Base-by-base conservation (phyloP, 192 early-diverging fungal genomes). In the Mortierella alpina region DNA sequence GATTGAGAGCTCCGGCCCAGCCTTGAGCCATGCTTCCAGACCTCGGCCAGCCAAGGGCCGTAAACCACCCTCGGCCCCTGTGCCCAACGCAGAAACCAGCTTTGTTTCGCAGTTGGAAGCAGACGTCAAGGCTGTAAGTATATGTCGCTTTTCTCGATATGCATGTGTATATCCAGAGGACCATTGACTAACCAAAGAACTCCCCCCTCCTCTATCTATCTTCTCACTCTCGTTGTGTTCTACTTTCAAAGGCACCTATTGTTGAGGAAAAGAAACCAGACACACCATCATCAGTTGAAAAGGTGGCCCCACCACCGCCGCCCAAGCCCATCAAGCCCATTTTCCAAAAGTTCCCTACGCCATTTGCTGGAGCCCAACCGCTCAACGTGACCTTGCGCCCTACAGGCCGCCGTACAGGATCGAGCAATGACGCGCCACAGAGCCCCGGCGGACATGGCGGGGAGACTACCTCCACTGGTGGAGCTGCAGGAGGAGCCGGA, bases 311-410 rank as follows among this genome's bases (percentile, higher is more conserved):
- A 7, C 69, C 71, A 46, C 68, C 73, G 4, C 72, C 75, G 22
- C 66, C 70, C 42, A 84, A 84, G 74, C 83, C 83, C 14, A 52
- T 76, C 53, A 84, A 82, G 59, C 83, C 83, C 14, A 60, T 77
- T 13, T 82, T 82, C 53, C 78, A 74, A 58, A 84, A 70, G 31
- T 75, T 77, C 64, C 73, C 79, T 23, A 84, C 79, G 5, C 83
- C 83, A 9, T 75, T 73, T 73, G 78, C 73, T 5, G 78, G 83
- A 4, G 70, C 66, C 7, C 63, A 59, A 11, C 72, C 80, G 14
- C 51, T 18, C 47, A 40, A 68, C 7, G 46, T 77, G 0, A 1
- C 70, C 2, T 56, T 82, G 17, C 77, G 83, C 7, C 58, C 78
- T 6, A 72, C 70, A 49, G 77, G 77, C 13, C 62, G 76, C 31